Percentiles rank a stretch among this genome's conserved stretches.
These are phyloP conservation scores for Plasmodium relictum DNA, from an alignment of 169 alveolate species.

Conservation along the genomic window DNA sequence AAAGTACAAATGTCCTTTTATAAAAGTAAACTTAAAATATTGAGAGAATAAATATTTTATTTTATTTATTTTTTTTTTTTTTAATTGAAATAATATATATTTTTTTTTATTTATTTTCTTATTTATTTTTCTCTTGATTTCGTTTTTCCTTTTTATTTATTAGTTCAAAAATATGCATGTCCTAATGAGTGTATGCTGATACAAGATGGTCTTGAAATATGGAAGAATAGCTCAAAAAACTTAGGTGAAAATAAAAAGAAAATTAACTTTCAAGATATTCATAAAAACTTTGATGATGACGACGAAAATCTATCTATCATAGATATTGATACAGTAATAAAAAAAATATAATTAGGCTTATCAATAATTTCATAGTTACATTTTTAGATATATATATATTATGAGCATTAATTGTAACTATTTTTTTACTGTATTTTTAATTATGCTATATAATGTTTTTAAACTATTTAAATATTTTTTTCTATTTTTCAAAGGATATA, in stretches of 20 bases:
- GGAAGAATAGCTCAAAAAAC: slow-evolving; percentile 62
- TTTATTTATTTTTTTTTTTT: no score
- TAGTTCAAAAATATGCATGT: slow-evolving; percentile 72
- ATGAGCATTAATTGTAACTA: background rate
- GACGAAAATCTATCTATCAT: slow-evolving; percentile 43
- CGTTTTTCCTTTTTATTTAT: background rate
- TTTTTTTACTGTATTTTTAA: background rate
- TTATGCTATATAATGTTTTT: background rate
- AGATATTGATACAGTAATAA: slow-evolving; percentile 59
- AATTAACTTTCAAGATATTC: slow-evolving; percentile 32
- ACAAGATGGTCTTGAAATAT: slow-evolving; percentile 77
- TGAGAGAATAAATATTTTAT: background rate
- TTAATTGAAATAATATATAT: background rate
- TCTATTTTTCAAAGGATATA: slow-evolving; percentile 23
- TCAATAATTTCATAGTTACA: background rate
- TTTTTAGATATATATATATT: slow-evolving; percentile 5
- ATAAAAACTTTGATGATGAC: slow-evolving; percentile 70
- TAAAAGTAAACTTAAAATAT: slow-evolving; percentile 16
- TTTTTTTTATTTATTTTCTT: background rate
- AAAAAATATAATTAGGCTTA: slow-evolving; percentile 1
- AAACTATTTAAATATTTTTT: no score
- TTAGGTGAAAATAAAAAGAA: slow-evolving; percentile 10
- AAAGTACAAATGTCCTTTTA: slow-evolving; percentile 76
- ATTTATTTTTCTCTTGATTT: background rate
- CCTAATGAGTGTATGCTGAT: slow-evolving; percentile 75